Evolutionary conservation across 2,329 filamentous ascomycete species (phyloP), one percentile per base, ranked within the genome.

Genomic region (Cryphonectria japonica): DNA sequence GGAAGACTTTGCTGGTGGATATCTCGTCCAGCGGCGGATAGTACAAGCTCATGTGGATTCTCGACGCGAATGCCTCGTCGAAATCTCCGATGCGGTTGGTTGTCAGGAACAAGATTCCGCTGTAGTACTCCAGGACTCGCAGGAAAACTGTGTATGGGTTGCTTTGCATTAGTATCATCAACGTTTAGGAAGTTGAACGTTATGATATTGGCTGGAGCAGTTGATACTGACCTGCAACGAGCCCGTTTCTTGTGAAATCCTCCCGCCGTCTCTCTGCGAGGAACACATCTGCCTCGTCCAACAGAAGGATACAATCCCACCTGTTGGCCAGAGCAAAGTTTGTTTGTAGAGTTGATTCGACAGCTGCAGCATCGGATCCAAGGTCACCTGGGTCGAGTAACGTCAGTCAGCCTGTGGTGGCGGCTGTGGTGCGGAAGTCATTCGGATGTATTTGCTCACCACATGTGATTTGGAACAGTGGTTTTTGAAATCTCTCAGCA

Each of bases 61-160:
- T 77, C 0, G 82, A 83, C 43, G 77, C 77, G 73, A 84, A 83
- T 1, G 83, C 83, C 61, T 83, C 82, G 71, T 85, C 84, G 29
- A 85, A 80, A 8, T 76, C 75, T 1, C 82, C 82, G 0, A 84
- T 80, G 1, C 82, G 79, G 74, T 85, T 85, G 11, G 83, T 85
- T 0, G 83, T 86, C 9, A 85, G 77, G 73, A 82, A 82, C 0
- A 84, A 74, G 65, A 84, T 81, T 1, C 83, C 82, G 1, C 75
- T 72, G 68, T 82, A 83, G 74, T 83, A 83, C 69, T 84, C 82
- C 0, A 84, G 74, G 0, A 80, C 76, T 0, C 81, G 77, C 5
- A 84, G 77, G 66, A 84, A 83, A 3, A 83, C 81, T 80, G 26
- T 37, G 6, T 6, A 22, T 46, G 41, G 3, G 13, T 14, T 43